Percentiles rank a stretch among this genome's conserved stretches.
These are phyloP conservation scores for Melastoma candidum DNA, from an alignment of 441 rosid genomes.

Conservation along the genomic window DNA sequence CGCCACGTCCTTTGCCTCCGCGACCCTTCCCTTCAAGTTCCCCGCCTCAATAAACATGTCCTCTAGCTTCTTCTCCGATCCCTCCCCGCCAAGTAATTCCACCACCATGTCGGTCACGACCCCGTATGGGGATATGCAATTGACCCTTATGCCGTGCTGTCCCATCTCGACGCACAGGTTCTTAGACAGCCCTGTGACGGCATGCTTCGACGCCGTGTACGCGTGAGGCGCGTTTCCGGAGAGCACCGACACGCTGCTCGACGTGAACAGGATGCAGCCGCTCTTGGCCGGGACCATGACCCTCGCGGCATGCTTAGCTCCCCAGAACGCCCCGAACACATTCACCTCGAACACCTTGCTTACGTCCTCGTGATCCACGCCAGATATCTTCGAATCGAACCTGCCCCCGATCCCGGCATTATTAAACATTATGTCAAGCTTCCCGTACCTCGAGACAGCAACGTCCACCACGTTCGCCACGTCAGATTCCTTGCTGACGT, in stretches of 20 bases:
- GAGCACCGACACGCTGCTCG: not conserved
- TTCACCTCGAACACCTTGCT: not conserved
- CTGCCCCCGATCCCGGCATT: not conserved
- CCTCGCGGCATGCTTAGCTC: slow-evolving; percentile 1
- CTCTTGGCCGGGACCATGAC: not conserved
- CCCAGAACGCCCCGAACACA: not conserved
- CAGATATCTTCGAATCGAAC: too few species aligned
- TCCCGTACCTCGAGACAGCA: not conserved
- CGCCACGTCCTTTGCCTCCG: slow-evolving; percentile 1
- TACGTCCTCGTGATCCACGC: not conserved
- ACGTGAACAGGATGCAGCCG: not conserved
- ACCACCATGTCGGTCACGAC: too few species aligned
- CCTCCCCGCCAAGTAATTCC: too few species aligned
- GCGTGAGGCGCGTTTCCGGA: too few species aligned
- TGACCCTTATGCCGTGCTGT: too few species aligned
- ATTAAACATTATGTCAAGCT: not conserved
- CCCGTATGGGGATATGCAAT: too few species aligned
- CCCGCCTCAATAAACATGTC: too few species aligned
- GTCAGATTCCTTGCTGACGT: slow-evolving; percentile 38
- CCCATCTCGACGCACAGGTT: too few species aligned
- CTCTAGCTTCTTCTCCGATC: too few species aligned
- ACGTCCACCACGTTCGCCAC: slow-evolving; percentile 13
- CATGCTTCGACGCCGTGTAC: too few species aligned
- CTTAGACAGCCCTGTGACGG: too few species aligned
- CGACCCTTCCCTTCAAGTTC: too few species aligned